Conservation (phyloP, 2,329 filamentous ascomycete species). For the Bretziella fagacearum region DNA sequence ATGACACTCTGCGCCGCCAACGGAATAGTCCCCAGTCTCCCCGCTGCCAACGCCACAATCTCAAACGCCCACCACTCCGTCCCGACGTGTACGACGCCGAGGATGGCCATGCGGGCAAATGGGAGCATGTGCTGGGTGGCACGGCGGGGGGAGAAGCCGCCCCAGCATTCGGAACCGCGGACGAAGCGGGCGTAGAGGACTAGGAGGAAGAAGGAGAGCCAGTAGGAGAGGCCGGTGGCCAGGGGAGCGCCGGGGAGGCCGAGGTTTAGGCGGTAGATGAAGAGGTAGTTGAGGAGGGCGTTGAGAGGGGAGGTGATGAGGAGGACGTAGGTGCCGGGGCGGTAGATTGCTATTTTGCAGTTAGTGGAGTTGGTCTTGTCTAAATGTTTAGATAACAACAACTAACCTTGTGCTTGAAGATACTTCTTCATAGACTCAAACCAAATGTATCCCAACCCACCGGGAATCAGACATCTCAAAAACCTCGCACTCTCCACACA, state of each 20-base stretch:
- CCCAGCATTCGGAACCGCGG: constrained; percentile 61
- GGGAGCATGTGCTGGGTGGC: constrained; percentile 50
- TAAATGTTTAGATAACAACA: not conserved
- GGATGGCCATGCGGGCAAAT: constrained; percentile 56
- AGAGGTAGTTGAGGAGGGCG: constrained; percentile 61
- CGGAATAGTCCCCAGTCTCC: constrained; percentile 59
- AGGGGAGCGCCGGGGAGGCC: constrained; percentile 66
- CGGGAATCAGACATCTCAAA: constrained; percentile 56
- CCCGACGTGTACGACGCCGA: constrained; percentile 69
- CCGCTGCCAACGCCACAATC: constrained; percentile 70
- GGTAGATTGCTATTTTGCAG: constrained; percentile 56
- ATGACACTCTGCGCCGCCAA: constrained; percentile 75
- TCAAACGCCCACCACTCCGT: constrained; percentile 95
- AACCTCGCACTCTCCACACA: constrained; percentile 58
- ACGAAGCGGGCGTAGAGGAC: constrained; percentile 57
- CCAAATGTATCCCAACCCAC: constrained; percentile 72
- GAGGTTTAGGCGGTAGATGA: constrained; percentile 53
- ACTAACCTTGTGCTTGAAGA: constrained; percentile 69
- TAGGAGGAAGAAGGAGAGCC: constrained; percentile 63
- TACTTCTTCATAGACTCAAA: constrained; percentile 80
- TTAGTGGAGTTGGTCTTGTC: too few relatives aligned
- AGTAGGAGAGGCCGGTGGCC: constrained; percentile 72
- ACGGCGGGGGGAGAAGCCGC: constrained; percentile 45
- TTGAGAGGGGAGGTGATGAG: constrained; percentile 71
- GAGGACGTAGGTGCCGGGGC: constrained; percentile 66